Conservation (phyloP, 352 stramenopile genomes). For the Globisporangium apiculatum region DNA sequence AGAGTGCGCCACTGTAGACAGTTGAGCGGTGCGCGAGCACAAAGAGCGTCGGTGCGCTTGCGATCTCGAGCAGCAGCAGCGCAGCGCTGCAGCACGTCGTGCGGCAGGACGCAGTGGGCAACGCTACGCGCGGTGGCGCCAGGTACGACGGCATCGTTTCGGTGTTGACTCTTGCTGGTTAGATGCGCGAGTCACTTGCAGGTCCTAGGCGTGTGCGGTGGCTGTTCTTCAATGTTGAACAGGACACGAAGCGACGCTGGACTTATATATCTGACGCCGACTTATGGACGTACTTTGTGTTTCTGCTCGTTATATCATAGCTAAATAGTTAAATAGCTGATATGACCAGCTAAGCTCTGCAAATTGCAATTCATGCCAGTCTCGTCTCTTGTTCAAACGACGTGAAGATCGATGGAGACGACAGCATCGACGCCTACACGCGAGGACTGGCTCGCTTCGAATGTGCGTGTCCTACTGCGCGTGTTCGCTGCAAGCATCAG, state of each 20-base stretch:
- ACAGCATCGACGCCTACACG: background rate
- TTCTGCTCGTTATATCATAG: no score
- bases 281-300: no score
- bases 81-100: conserved; percentile 33
- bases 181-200: no score
- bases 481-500: conserved; percentile 28
- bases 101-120: conserved; percentile 36
- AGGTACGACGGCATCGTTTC: background rate
- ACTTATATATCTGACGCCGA: no score
- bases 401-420: background rate
- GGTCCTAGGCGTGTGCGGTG: no score
- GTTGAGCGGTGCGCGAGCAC: conserved; percentile 28
- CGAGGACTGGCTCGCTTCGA: conserved; percentile 42
- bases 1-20: conserved; percentile 26
- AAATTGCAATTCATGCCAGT: background rate
- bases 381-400: no score
- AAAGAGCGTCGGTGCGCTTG: conserved; percentile 28
- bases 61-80: conserved; percentile 34
- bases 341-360: background rate
- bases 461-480: conserved; percentile 26
- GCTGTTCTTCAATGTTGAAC: background rate
- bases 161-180: no score
- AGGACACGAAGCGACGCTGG: no score
- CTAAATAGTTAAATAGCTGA: no score
- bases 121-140: conserved; percentile 12